These are phyloP conservation scores for Diplodia scrobiculata DNA, from an alignment of 2,329 filamentous ascomycete genomes.

Conservation along the genomic window DNA sequence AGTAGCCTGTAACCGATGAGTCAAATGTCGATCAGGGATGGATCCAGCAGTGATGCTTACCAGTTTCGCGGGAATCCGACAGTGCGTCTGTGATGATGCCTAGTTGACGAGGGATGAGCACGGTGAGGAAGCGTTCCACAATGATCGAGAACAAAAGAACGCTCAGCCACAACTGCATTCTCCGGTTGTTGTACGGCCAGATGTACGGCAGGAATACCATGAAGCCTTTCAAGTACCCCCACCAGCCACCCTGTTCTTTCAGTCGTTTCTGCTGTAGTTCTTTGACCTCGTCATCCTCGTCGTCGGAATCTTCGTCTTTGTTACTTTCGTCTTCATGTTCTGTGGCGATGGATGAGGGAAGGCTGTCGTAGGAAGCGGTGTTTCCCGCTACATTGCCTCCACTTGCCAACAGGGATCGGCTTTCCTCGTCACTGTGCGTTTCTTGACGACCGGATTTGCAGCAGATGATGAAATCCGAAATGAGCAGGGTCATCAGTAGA, in stretches of 20 bases:
- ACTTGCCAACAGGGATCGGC: not conserved
- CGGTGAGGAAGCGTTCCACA: conserved; percentile 66
- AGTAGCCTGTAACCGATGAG: not conserved
- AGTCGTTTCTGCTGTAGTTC: conserved; percentile 57
- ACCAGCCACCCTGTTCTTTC: conserved; percentile 69
- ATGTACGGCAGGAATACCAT: conserved; percentile 71
- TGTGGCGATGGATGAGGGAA: not conserved
- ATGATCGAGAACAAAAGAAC: conserved; percentile 67
- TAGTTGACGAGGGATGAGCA: conserved; percentile 73
- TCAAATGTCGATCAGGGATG: not conserved
- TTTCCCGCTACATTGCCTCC: not conserved
- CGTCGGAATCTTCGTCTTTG: not conserved
- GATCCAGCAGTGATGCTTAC: not conserved
- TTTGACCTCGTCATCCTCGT: conserved; percentile 58
- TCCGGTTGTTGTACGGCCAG: conserved; percentile 66
- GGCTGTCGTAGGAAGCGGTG: not conserved
- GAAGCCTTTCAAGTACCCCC: conserved; percentile 71
- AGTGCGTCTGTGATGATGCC: conserved; percentile 72
- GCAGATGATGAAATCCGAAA: not conserved
- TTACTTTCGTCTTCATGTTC: not conserved
- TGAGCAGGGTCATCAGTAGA: not conserved
- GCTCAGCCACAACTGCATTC: conserved; percentile 65
- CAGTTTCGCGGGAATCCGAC: not conserved
- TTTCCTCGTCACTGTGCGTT: not conserved
- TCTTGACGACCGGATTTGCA: not conserved